Base-by-base conservation (phyloP, 164 flowering plant genomes). In the Dillenia suffruticosa region DNA sequence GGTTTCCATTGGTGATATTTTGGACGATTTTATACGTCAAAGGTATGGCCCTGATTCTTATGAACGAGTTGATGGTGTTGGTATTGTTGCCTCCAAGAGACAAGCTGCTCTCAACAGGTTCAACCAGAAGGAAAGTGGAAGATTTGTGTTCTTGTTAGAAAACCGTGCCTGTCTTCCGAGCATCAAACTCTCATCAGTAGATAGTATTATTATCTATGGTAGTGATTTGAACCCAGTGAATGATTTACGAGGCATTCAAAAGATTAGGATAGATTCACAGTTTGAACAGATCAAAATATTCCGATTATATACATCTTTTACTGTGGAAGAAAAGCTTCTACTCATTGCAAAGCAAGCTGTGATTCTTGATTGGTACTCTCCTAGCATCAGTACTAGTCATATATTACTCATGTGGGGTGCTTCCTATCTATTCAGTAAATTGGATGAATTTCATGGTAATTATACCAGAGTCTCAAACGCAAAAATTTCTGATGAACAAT, bases 181-280 rank as follows among this genome's bases (percentile, higher is more conserved):
- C 77, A 84, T 95, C 65, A 92, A 87, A 63, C 72, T 92, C 19
- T 77, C 80, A 11, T 77, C 86, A 45, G 83, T 92, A 32, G 92
- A 90, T 77, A 40, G 69, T 66, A 63, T 92, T 56, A 77, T 95
- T 32, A 72, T 92, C 65, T 88, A 72, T 74, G 73, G 72, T 57
- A 88, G 97, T 68, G 97, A 90, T 43, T 86, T 85, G 94, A 88
- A 80, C 64, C 99, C 97, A 8, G 51, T 70, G 54, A 85, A 78
- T 79, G 97, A 95, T 78, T 16, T 90, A 61, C 79, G 73, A 65
- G 78, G 79, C 32, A 72, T 95, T 67, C 90, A 87, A 62, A 88
- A 49, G 77, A 74, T 92, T 58, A 71, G 74, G 1, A 66, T 92
- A 52, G 87, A 88, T 63, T 74, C 91, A 54, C 72, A 72, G 57